Evolutionary conservation across 495 filamentous ascomycete species (phyloP), one percentile per base, ranked within the genome.

Genomic region (Hyaloscypha variabilis): DNA sequence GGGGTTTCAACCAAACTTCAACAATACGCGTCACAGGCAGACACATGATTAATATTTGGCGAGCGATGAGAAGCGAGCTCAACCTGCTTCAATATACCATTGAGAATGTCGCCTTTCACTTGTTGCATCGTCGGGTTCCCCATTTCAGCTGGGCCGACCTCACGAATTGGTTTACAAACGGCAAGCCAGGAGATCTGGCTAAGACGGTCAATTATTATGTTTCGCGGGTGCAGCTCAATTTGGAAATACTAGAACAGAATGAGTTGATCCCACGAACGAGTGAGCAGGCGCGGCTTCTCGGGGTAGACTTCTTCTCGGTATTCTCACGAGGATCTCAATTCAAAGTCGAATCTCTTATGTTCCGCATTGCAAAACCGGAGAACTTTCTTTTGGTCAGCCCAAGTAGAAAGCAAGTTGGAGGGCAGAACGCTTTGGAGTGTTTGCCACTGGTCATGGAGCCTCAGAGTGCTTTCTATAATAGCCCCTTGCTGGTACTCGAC

Each of bases 261-360:
- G 95, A 97, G 73, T 79, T 98, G 62, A 87, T 97, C 55, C 80
- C 92, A 1, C 83, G 95, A 55, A 97, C 92, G 4, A 97, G 94
- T 73, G 95, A 99, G 75, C 95, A 99, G 71, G 95, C 95, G 17
- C 86, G 96, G 52, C 80, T 99, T 31, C 85, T 99, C 24, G 95
- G 95, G 0, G 90, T 99, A 2, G 95, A 98, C 77, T 99, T 98
- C 76, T 94, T 92, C 74, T 96, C 93, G 0, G 94, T 99, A 55
- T 94, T 97, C 73, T 91, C 90, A 19, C 85, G 95, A 36, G 96
- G 95, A 28, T 97, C 93, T 8, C 95, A 99, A 73, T 97, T 96
- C 82, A 98, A 98, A 72, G 95, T 99, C 51, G 95, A 99, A 78
- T 97, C 93, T 1, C 85, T 97, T 67, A 98, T 99, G 95, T 97